Conservation (phyloP, 2,329 filamentous ascomycete genomes). For the Aspergillus proliferans region DNA sequence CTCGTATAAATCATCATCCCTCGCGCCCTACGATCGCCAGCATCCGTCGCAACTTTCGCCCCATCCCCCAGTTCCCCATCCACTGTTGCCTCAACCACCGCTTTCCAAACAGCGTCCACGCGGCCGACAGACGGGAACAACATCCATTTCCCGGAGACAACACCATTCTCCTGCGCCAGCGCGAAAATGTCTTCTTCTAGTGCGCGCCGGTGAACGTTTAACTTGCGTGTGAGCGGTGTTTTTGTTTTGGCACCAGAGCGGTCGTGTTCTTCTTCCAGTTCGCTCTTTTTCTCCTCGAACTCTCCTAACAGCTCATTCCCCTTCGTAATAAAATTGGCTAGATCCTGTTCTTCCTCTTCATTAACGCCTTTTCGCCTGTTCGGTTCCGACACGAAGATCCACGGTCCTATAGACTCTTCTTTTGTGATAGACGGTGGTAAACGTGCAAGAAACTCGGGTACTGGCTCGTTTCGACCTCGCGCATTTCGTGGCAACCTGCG, state of each 20-base stretch:
- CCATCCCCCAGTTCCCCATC: constrained; percentile 63
- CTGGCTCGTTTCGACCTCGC: constrained; percentile 48
- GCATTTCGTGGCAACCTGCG: constrained; percentile 4
- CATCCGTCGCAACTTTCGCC: constrained; percentile 64
- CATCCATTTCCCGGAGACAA: constrained; percentile 59
- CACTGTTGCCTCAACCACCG: constrained; percentile 60
- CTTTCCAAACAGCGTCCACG: constrained; percentile 44
- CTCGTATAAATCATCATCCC: constrained; percentile 73
- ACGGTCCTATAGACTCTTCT: constrained; percentile 44
- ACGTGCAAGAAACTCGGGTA: constrained; percentile 60
- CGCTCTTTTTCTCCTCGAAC: constrained; percentile 41
- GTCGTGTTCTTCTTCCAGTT: constrained; percentile 47
- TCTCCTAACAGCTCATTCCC: constrained; percentile 51
- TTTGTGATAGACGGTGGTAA: constrained; percentile 61
- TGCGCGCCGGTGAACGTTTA: constrained; percentile 37
- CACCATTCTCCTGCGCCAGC: constrained; percentile 53
- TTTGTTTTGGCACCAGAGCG: constrained; percentile 33
- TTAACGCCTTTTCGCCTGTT: constrained; percentile 32
- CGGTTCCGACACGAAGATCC: constrained; percentile 70
- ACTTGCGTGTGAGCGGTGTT: constrained; percentile 25
- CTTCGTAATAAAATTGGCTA: constrained; percentile 46
- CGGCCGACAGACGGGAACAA: constrained; percentile 16
- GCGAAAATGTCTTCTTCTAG: constrained; percentile 53
- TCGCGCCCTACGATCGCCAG: constrained; percentile 36
- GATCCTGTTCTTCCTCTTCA: constrained; percentile 38